Percentiles rank a stretch among this genome's conserved stretches.
phyloP scores from a whole-genome alignment of 257 asterid genomes.

The Solanum piurae region DNA sequence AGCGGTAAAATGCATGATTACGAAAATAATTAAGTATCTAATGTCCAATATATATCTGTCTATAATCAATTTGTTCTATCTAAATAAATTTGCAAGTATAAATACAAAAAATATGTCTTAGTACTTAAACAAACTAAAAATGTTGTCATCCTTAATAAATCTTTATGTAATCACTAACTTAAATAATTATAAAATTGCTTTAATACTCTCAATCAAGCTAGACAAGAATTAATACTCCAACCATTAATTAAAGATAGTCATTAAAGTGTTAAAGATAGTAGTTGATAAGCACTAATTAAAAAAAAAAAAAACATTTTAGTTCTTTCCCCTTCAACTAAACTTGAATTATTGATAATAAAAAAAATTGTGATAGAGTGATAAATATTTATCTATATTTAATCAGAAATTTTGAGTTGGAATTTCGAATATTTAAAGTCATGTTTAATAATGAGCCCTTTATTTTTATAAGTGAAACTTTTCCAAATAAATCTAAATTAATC shows the following conservation, averaged over 20 bases:
- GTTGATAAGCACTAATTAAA: background rate
- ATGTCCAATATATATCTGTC: background rate
- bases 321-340: background rate
- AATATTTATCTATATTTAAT: background rate
- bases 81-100: background rate
- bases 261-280: background rate
- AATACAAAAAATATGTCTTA: background rate
- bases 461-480: no score
- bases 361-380: background rate
- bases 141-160: background rate
- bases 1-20: background rate
- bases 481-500: no score
- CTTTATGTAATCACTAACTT: background rate
- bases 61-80: background rate
- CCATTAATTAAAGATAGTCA: background rate
- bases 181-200: background rate
- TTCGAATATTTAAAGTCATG: background rate
- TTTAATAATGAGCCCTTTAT: background rate
- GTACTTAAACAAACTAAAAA: background rate
- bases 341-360: background rate
- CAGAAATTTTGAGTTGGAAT: accelerated
- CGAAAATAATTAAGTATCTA: background rate
- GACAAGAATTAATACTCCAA: background rate
- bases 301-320: background rate
- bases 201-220: background rate